phyloP scores from a whole-genome alignment of 306 rosid genomes.

The Malus domestica region ASM211411v1 NC_041793.1:43941001-43941500 shows the following conservation, averaged over 20 bases:
- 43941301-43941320: background rate
- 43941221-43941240: conserved; percentile 12
- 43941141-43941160: conserved; percentile 31
- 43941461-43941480: background rate
- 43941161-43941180: conserved; percentile 39
- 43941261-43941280: background rate
- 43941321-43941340: background rate
- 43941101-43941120: conserved; percentile 15
- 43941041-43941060: conserved; percentile 35
- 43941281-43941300: background rate
- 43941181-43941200: conserved; percentile 36
- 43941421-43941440: background rate
- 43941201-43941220: conserved; percentile 40
- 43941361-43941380: conserved; percentile 33
- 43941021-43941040: conserved; percentile 44
- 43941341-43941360: background rate
- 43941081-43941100: conserved; percentile 39
- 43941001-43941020: conserved; percentile 60
- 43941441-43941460: background rate
- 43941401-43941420: background rate
- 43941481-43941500: background rate
- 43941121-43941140: conserved; percentile 2
- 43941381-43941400: background rate
- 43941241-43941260: background rate
- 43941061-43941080: conserved; percentile 30